Evolutionary conservation across 2,329 filamentous ascomycete species (phyloP), one percentile per base, ranked within the genome.

Genomic region (Podosphaera fusca): DNA sequence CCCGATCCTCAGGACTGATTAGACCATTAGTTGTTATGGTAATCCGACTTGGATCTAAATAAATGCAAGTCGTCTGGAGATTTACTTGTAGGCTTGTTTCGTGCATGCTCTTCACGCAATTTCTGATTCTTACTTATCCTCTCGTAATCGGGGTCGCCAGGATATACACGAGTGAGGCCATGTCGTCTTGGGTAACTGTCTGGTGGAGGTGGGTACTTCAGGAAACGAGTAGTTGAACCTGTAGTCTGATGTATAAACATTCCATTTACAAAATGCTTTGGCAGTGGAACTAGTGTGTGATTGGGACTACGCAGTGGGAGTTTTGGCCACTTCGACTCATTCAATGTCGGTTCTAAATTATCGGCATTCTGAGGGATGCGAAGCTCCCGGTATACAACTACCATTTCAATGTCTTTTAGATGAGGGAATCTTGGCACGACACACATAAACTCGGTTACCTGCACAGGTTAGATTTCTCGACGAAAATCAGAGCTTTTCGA

Each of bases 401-500:
- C 71, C 55, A 84, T 70, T 61, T 72, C 73, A 56, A 82, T 62
- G 58, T 74, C 71, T 55, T 72, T 74, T 29, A 84, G 72, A 63
- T 84, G 80, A 35, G 78, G 73, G 57, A 79, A 72, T 56, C 70
- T 76, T 4, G 79, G 74, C 9, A 82, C 69, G 47, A 76, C 73
- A 60, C 71, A 75, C 70, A 84, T 74, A 58, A 83, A 72, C 61
- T 84, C 80, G 35, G 78, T 80, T 56, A 78, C 71, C 78, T 81
- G 61, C 1, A 47, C 9, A 36, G 5, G 40, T 63, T 29, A 62
- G 60, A 59, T 67, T 58, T 29, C 2, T 3, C 35, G 6, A 6
- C 5, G 33, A 49, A 31, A 21, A 36, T 4, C 30, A 12, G 6
- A 21, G 12, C 30, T 10, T 49, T 35, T 21, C 31, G 52, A 59